These are phyloP conservation scores for Straminergon stramineum DNA, from an alignment of 225 moss, liverwort and hornwort genomes.

Conservation along the genomic window DNA sequence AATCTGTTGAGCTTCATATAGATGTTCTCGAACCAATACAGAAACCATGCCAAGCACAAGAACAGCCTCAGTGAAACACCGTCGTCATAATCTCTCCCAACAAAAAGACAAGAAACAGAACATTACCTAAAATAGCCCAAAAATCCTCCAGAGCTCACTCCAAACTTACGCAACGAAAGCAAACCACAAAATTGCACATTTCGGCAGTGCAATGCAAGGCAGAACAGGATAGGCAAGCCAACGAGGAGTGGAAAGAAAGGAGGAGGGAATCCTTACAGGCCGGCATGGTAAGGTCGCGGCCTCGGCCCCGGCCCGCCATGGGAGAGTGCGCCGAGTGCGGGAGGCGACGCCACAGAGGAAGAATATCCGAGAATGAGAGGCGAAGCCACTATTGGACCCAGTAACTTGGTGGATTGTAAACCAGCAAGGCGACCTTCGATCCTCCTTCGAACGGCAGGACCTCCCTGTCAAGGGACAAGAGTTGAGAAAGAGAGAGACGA, in stretches of 20 bases:
- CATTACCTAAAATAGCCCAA: neutral
- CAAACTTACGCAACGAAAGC: neutral
- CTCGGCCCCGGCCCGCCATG: constrained; percentile 65
- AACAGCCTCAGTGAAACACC: neutral
- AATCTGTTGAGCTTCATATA: neutral
- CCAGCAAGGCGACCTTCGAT: neutral
- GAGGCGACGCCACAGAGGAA: neutral
- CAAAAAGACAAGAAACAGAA: neutral
- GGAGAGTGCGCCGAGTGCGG: constrained; percentile 2
- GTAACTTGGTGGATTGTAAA: neutral
- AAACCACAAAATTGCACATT: neutral
- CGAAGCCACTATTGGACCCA: neutral
- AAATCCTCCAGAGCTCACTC: neutral
- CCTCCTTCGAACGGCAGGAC: neutral
- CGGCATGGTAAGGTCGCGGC: constrained; percentile 59
- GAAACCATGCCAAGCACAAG: neutral
- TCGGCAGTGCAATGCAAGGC: neutral
- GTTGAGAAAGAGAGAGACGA: neutral
- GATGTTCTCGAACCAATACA: neutral
- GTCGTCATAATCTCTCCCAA: neutral
- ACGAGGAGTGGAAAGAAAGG: neutral
- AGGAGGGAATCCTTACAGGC: constrained; percentile 27
- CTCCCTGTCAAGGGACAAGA: neutral
- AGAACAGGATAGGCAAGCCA: neutral
- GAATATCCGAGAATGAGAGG: neutral